A percentile compares a stretch with the other conserved stretches of the same genome.
phyloP scores from a whole-genome alignment of 2,329 filamentous ascomycete species.

The Venturia aucupariae region DNA sequence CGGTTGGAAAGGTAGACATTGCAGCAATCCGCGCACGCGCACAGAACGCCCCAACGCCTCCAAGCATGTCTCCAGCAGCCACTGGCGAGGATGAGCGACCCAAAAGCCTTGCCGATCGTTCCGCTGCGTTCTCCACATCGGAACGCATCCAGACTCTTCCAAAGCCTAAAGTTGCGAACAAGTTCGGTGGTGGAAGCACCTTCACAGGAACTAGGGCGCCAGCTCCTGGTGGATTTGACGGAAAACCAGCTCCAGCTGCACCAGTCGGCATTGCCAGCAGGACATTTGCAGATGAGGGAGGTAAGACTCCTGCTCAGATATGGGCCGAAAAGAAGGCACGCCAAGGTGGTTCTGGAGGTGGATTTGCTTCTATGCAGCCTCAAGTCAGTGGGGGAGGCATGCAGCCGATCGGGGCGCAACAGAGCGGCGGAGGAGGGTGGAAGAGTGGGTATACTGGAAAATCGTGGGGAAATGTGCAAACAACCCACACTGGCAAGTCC shows the following conservation, averaged over 20 bases:
- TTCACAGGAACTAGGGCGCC: slow-evolving; percentile 89
- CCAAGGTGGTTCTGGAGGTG: slow-evolving; percentile 48
- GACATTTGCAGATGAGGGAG: slow-evolving; percentile 88
- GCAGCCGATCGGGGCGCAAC: slow-evolving; percentile 52
- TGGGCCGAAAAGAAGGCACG: slow-evolving; percentile 97
- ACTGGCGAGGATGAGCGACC: slow-evolving; percentile 42
- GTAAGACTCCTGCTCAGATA: slow-evolving; percentile 91
- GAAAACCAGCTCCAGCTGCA: slow-evolving; percentile 49
- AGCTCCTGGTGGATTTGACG: slow-evolving; percentile 58
- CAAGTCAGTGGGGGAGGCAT: slow-evolving; percentile 18
- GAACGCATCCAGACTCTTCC: slow-evolving; percentile 74
- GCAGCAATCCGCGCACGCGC: slow-evolving; percentile 81
- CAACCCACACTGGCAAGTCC: slow-evolving; percentile 59
- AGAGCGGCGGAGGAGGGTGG: slow-evolving; percentile 68
- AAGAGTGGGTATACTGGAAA: slow-evolving; percentile 88
- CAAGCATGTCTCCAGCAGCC: slow-evolving; percentile 34
- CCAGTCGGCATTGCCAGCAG: slow-evolving; percentile 75
- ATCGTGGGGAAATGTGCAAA: slow-evolving; percentile 78
- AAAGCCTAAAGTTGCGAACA: slow-evolving; percentile 91
- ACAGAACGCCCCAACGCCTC: slow-evolving; percentile 39
- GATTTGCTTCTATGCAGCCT: slow-evolving; percentile 22
- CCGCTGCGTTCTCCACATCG: slow-evolving; percentile 62
- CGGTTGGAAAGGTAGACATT: slow-evolving; percentile 94
- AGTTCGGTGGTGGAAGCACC: slow-evolving; percentile 61
- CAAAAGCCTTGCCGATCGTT: slow-evolving; percentile 65